Base-by-base conservation (phyloP, 345 rosid genomes). In the Ceriops tagal region DNA sequence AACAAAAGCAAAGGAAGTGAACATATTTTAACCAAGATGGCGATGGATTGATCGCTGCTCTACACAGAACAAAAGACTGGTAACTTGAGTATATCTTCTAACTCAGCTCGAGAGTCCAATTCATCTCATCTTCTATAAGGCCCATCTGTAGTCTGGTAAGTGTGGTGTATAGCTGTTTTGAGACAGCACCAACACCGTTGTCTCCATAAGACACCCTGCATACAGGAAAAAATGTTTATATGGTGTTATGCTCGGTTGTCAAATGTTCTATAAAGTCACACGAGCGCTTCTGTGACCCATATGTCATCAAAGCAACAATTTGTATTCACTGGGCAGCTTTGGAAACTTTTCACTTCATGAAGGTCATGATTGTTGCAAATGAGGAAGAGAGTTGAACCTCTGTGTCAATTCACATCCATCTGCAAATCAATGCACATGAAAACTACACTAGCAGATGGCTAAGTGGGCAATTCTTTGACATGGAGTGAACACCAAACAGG, bases 131-230 rank as follows among this genome's bases (percentile, higher is more conserved):
- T 24, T 87, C 93, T 26, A 34, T 76, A 26, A 89, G 89, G 64
- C 97, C 97, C 99, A 95, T 92, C 81, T 92, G 99, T 39, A 92
- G 85, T 66, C 84, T 83, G 37, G 99, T 90, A 61, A 95, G 91
- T 68, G 70, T 83, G 1, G 86, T 81, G 71, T 87, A 90, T 35
- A 95, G 83, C 68, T 82, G 79, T 73, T 87, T 71, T 1, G 96
- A 75, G 16, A 88, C 87, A 1, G 72, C 80, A 66, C 99, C 97
- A 6, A 92, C 87, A 67, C 89, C 88, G 19, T 83, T 89, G 62
- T 78, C 79, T 46, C 80, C 89, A 20, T 92, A 95, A 22, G 88
- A 56, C 35, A 83, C 86, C 84, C 97, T 93, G 86, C 80, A 74
- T n/a, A 62, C 10, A 2, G 43, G 32, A 26, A 46, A 34, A 24